A percentile compares a stretch with the other conserved stretches of the same genome.
Evolutionary conservation across 495 filamentous ascomycete genomes (phyloP).

Genomic region (Penicillium taxi): DNA sequence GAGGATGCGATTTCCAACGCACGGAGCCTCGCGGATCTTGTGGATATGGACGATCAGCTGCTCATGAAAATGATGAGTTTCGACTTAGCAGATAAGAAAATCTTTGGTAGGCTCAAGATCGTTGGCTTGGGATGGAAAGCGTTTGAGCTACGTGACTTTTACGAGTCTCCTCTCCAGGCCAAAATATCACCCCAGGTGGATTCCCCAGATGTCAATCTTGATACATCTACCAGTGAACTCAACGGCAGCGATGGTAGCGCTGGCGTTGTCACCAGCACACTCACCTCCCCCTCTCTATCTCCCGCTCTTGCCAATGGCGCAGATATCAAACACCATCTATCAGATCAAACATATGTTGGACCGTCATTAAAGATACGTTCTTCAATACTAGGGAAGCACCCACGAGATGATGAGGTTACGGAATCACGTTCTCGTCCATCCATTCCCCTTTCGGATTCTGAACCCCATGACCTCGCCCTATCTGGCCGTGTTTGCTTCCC

Average conservation of each 20-base stretch:
- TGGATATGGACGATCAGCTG: conserved; percentile 32
- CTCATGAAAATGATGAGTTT: conserved; percentile 27
- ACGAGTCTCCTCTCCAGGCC: too few relatives aligned
- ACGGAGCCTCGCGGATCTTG: conserved; percentile 24
- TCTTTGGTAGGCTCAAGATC: conserved; percentile 30
- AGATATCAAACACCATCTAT: background rate
- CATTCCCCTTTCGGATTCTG: background rate
- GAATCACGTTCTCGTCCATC: background rate
- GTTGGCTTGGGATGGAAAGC: conserved; percentile 35
- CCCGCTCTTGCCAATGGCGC: background rate
- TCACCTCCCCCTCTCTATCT: background rate
- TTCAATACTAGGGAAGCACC: conserved; percentile 24
- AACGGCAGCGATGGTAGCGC: conserved; percentile 1
- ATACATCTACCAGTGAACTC: conserved; percentile 7
- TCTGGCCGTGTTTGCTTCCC: background rate
- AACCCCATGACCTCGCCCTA: background rate
- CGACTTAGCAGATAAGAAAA: conserved; percentile 26
- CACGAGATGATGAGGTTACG: conserved; percentile 14
- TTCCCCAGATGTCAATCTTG: conserved; percentile 1
- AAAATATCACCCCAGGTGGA: conserved; percentile 12
- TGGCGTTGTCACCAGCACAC: background rate
- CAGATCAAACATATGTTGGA: background rate
- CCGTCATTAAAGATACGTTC: background rate
- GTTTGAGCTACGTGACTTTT: conserved; percentile 31
- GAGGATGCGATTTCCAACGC: conserved; percentile 15